Conservation (phyloP, 1,139 yeast genomes). For the Kazachstania sp. region DNA sequence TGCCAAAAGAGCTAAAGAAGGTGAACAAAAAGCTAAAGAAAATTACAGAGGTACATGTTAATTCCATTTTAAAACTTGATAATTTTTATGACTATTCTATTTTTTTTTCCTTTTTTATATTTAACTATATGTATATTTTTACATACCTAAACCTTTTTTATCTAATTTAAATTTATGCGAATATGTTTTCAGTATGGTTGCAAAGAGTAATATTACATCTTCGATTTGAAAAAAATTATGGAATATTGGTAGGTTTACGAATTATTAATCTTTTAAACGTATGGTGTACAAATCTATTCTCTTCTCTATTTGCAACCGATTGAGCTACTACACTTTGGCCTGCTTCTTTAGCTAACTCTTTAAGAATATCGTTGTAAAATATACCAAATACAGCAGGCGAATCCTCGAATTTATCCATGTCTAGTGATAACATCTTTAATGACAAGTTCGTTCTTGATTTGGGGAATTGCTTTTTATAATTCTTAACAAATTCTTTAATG, state of each 20-base stretch:
- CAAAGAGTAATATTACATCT: background rate
- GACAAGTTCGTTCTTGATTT: constrained; percentile 27
- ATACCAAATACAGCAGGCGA: constrained; percentile 29
- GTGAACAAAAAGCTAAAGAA: constrained; percentile 12
- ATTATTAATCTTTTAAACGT: constrained; percentile 14
- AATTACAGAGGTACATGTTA: constrained; percentile 27
- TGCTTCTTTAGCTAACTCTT: constrained; percentile 1
- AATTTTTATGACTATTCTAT: too few species aligned
- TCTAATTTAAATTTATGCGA: background rate
- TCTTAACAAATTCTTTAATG: constrained; percentile 21
- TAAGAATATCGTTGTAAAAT: constrained; percentile 27
- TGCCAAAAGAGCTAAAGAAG: constrained; percentile 8
- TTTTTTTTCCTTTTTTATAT: too few species aligned
- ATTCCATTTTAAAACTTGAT: too few species aligned
- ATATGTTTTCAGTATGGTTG: background rate
- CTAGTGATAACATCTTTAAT: constrained; percentile 18
- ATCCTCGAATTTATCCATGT: constrained; percentile 20
- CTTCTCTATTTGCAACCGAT: background rate
- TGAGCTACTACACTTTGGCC: background rate
- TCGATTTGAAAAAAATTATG: background rate
- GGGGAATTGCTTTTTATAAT: constrained; percentile 23
- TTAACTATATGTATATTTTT: background rate
- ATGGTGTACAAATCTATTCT: constrained; percentile 13
- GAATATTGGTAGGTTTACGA: background rate
- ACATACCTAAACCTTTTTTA: background rate